Base-by-base conservation (phyloP, 108 stramenopile species). In the Conticribra guillardii region DNA sequence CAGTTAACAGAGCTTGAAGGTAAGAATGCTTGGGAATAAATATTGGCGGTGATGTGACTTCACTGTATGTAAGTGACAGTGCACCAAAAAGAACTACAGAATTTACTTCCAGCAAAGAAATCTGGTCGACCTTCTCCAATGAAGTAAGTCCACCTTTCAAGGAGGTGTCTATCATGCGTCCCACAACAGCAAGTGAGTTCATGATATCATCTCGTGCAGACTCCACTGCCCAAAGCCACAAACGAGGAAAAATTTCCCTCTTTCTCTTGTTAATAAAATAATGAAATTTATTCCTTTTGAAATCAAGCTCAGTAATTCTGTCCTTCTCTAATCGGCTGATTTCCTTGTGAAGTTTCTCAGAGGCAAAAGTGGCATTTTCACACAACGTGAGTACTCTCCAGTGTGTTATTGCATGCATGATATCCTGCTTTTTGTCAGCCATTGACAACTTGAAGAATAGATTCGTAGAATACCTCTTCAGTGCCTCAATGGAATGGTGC, bases 151-250 rank as follows among this genome's bases (percentile, higher is more conserved):
- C 29, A 9, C 51, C 45, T 27, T 23, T 63, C n/a, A n/a, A 55
- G 0, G 72, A 73, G 24, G 72, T 64, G 2, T 55, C 54, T 1
- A 73, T 73, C 16, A 66, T 73, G 32, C 64, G 51, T 41, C 59
- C 54, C 2, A 57, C 17, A 0, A 59, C 72, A n/a, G 29, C n/a
- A 9, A 65, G 22, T 22, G 72, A 31, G 26, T 63, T 54, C 60
- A 71, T 71, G 8, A 64, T 31, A 62, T 64, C 23, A 37, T 51
- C 52, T 26, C 26, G n/a, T 15, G 31, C 49, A 29, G 54, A 54
- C 28, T 61, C 69, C 48, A 41, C 57, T 44, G 69, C 60, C 62
- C 70, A 64, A 45, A 63, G 28, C 70, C 60, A 64, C 11, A 64
- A 48, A n/a, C 52, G 60, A 31, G 51, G 62, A 22, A 45, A 54